A percentile compares a stretch with the other conserved stretches of the same genome.
Evolutionary conservation across 1,139 yeast species (phyloP).

Genomic region (Nakaseomyces nivariensis): DNA sequence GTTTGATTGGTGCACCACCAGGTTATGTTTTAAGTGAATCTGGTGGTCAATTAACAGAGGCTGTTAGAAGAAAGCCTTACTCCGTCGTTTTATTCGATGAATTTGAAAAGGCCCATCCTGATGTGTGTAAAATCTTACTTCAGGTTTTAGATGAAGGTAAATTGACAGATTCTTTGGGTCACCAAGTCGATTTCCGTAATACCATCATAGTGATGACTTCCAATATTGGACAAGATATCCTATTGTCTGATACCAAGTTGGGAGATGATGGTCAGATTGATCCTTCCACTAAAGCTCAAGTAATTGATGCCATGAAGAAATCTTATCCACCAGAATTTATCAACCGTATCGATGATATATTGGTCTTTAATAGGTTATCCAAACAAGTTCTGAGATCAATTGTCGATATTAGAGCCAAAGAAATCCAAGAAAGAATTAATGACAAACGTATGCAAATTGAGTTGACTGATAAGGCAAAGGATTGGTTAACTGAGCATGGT

Average conservation of each 20-base stretch:
- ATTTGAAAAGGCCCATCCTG: conserved; percentile 94
- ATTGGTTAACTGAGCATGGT: conserved; percentile 72
- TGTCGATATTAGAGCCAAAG: conserved; percentile 72
- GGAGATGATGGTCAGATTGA: conserved; percentile 41
- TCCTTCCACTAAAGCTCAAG: conserved; percentile 41
- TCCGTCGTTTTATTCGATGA: conserved; percentile 90
- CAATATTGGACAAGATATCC: conserved; percentile 86
- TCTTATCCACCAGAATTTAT: conserved; percentile 90
- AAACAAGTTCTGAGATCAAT: conserved; percentile 62
- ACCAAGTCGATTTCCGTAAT: conserved; percentile 85
- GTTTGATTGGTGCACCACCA: conserved; percentile 95
- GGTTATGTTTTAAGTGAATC: conserved; percentile 93
- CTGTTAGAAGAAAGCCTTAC: conserved; percentile 89
- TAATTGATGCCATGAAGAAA: conserved; percentile 56
- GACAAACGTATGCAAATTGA: conserved; percentile 66
- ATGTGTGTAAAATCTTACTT: conserved; percentile 73
- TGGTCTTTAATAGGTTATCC: conserved; percentile 83
- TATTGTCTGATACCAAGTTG: conserved; percentile 53
- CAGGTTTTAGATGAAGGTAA: conserved; percentile 95
- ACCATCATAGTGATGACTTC: conserved; percentile 96
- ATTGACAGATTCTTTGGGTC: conserved; percentile 89
- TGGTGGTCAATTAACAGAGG: conserved; percentile 92
- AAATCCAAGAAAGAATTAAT: conserved; percentile 66
- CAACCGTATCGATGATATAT: conserved; percentile 83
- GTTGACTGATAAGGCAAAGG: conserved; percentile 54